Evolutionary conservation across 2,329 filamentous ascomycete genomes (phyloP), one percentile per base, ranked within the genome.

Genomic region (Aaosphaeria pasadenensis): DNA sequence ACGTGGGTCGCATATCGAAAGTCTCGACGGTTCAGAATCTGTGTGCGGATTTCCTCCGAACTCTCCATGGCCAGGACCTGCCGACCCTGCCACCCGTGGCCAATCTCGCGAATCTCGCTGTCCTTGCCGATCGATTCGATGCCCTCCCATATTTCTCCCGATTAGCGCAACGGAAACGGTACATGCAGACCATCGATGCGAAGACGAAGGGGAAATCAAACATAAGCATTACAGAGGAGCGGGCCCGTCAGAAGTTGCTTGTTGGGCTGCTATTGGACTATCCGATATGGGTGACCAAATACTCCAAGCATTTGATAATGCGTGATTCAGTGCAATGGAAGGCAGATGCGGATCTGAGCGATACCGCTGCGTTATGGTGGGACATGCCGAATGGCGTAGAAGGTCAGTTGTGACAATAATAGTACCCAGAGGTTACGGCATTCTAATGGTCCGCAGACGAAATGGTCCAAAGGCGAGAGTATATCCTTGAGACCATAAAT

Each of bases 41-140:
- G n/a, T 82, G 88, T 54, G 78, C 78, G 43, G 87, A 89, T 62
- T 81, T 91, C 57, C 71, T 91, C 28, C 74, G 78, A 13, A 80
- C 88, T 13, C 71, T 89, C 13, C 87, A 91, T 62, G 77, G 77
- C 24, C 71, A 71, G 42, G 77, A 80, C 35, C 67, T 74, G 35
- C 69, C 54, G 7, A 44, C 66, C 2, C 67, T 62, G 1, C 74
- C 78, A 17, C 79, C 78, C 11, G 77, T 88, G 54, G 71, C 80
- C 5, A 86, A 86, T 54, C 74, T 88, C 7, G 81, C 84, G 11
- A 86, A 85, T 1, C 72, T 91, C 38, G 83, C 85, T 38, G 78
- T 89, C 44, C 78, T 89, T 47, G 86, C 87, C 7, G 88, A 91
- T 66, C 81, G 86, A 40, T 91, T 89, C 67, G 85, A 87, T 69